A percentile compares a stretch with the other conserved stretches of the same genome.
phyloP scores from a whole-genome alignment of 2,329 filamentous ascomycete genomes.

The Rutstroemia sp. region DNA sequence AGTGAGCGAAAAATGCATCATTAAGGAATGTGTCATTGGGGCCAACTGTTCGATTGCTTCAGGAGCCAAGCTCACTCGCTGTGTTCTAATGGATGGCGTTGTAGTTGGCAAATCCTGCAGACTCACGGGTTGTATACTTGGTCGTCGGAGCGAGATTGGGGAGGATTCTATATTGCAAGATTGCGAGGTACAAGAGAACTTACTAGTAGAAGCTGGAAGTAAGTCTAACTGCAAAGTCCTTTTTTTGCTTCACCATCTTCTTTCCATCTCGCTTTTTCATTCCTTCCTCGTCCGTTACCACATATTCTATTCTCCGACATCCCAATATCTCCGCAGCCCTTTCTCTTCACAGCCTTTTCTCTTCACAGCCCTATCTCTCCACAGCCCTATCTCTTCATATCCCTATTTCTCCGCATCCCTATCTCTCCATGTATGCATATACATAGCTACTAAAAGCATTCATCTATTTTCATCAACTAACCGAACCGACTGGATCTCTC shows the following conservation, averaged over 20 bases:
- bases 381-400: too few species aligned
- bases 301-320: neutral
- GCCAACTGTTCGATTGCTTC: conserved; percentile 79
- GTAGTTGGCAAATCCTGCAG: conserved; percentile 78
- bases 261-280: neutral
- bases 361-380: too few species aligned
- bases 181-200: conserved; percentile 87
- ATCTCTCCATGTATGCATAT: too few species aligned
- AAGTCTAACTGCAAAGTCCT: conserved; percentile 31
- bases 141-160: conserved; percentile 74
- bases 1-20: conserved; percentile 80
- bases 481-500: neutral
- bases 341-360: too few species aligned
- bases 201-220: conserved; percentile 75
- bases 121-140: conserved; percentile 80
- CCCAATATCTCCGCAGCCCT: too few species aligned
- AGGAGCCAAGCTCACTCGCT: conserved; percentile 80
- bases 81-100: conserved; percentile 87
- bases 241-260: too few species aligned
- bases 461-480: neutral
- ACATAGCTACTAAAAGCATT: too few species aligned
- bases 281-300: neutral
- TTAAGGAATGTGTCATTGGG: conserved; percentile 87
- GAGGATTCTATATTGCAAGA: conserved; percentile 74
- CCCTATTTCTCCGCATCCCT: too few species aligned